A percentile compares a stretch with the other conserved stretches of the same genome.
These are phyloP conservation scores for Immersiporthe knoxdaviesiana DNA, from an alignment of 2,329 filamentous ascomycete species.

Conservation along the genomic window DNA sequence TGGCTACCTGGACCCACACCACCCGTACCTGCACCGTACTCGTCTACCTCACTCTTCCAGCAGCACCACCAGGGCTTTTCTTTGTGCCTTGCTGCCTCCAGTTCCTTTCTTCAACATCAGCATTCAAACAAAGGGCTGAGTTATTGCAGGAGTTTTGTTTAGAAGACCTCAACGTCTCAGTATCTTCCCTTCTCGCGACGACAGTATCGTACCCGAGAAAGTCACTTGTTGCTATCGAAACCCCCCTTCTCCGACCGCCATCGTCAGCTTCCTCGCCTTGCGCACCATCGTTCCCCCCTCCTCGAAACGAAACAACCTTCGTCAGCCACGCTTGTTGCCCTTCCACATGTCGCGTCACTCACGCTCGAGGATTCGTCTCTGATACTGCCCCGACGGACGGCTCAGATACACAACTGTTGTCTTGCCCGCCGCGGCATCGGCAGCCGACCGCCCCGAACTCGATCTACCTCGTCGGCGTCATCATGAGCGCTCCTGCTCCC, in stretches of 20 bases:
- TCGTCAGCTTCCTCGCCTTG: neutral
- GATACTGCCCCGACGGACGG: neutral
- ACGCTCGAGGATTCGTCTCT: neutral
- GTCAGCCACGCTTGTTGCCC: neutral
- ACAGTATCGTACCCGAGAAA: neutral
- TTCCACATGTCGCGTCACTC: neutral
- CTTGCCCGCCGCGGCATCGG: neutral
- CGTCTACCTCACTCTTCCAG: neutral
- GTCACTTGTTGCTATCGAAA: neutral
- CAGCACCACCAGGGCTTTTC: neutral
- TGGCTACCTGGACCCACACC: neutral
- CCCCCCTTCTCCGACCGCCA: neutral
- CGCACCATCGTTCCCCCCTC: neutral
- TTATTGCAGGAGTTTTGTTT: neutral
- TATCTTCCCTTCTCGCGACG: neutral
- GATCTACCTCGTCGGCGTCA: slow-evolving; percentile 25
- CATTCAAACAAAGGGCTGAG: neutral
- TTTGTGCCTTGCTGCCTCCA: neutral
- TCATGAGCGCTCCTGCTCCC: slow-evolving; percentile 51
- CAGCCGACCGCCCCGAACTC: slow-evolving; percentile 1
- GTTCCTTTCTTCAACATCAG: neutral
- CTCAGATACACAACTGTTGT: neutral
- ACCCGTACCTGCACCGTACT: neutral
- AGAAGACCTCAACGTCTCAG: neutral
- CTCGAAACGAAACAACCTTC: neutral